These are phyloP conservation scores for Saccharomyces cerevisiae DNA, from an alignment of 805 yeast species.

Conservation along the genomic window DNA sequence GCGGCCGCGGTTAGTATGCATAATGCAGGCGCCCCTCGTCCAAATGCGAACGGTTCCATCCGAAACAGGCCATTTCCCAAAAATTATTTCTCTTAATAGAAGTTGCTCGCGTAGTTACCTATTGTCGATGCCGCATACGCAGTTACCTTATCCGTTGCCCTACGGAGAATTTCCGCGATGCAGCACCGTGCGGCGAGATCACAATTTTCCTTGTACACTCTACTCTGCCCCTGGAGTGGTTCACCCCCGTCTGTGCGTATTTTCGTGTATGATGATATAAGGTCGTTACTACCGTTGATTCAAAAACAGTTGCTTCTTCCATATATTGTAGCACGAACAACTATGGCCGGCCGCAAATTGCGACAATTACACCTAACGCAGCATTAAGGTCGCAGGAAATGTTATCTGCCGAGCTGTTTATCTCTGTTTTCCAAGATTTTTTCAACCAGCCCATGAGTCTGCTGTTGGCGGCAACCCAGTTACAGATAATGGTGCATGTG, in stretches of 20 bases:
- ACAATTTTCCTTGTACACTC: neutral
- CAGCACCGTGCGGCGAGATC: neutral
- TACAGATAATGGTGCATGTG: neutral
- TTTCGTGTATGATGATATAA: neutral
- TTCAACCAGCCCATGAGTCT: neutral
- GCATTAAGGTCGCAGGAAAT: neutral
- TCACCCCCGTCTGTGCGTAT: neutral
- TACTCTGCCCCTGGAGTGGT: neutral
- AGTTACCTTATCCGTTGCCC: neutral
- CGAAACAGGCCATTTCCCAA: neutral
- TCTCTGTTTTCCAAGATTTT: no score
- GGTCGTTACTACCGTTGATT: neutral
- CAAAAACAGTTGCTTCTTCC: neutral
- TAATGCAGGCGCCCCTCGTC: neutral
- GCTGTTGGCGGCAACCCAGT: neutral
- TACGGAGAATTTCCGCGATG: neutral
- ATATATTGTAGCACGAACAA: neutral
- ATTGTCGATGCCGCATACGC: neutral
- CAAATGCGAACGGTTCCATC: neutral
- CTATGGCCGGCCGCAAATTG: neutral
- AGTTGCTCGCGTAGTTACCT: neutral
- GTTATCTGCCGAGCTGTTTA: neutral
- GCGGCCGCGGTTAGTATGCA: neutral
- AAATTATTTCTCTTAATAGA: neutral
- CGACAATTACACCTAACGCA: no score